Percentiles rank a stretch among this genome's conserved stretches.
phyloP scores from a whole-genome alignment of 306 rosid genomes.

The Pterocarpus santalinus region DNA sequence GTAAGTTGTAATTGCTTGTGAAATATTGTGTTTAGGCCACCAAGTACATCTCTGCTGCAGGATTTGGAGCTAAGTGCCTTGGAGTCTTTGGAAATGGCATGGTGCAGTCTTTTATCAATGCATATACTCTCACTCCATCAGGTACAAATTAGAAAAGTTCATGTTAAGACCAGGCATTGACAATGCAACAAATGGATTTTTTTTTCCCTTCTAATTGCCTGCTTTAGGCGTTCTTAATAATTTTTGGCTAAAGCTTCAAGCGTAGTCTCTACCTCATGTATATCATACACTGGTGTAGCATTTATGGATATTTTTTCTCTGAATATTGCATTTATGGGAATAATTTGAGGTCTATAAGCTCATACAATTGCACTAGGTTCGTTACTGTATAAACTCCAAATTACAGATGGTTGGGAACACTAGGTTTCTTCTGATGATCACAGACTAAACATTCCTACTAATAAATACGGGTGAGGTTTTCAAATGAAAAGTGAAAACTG shows the following conservation, averaged over 20 bases:
- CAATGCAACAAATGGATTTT: conserved; percentile 17
- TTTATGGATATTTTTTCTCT: conserved; percentile 13
- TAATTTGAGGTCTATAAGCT: neutral
- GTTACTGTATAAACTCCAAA: too few relatives aligned
- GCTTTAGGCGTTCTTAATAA: conserved; percentile 5
- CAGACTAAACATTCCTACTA: too few relatives aligned
- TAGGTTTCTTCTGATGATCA: too few relatives aligned
- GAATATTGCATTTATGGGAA: conserved; percentile 19
- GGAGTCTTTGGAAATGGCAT: conserved; percentile 90
- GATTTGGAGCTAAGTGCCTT: conserved; percentile 95
- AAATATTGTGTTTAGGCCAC: conserved; percentile 73
- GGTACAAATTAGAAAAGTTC: conserved; percentile 57
- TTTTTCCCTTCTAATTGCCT: neutral
- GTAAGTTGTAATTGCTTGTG: conserved; percentile 40
- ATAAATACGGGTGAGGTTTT: too few relatives aligned
- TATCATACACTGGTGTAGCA: neutral
- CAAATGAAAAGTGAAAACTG: too few relatives aligned
- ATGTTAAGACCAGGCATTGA: conserved; percentile 6
- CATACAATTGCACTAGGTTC: too few relatives aligned
- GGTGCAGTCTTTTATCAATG: conserved; percentile 90
- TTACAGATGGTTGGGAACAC: too few relatives aligned
- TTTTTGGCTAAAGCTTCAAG: conserved; percentile 16
- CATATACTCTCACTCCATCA: conserved; percentile 71
- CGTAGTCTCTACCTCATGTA: conserved; percentile 28
- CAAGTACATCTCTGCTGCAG: conserved; percentile 90